phyloP scores from a whole-genome alignment of 192 early-diverging fungal genomes.

The Rhizoclosmatium globosum region DNA sequence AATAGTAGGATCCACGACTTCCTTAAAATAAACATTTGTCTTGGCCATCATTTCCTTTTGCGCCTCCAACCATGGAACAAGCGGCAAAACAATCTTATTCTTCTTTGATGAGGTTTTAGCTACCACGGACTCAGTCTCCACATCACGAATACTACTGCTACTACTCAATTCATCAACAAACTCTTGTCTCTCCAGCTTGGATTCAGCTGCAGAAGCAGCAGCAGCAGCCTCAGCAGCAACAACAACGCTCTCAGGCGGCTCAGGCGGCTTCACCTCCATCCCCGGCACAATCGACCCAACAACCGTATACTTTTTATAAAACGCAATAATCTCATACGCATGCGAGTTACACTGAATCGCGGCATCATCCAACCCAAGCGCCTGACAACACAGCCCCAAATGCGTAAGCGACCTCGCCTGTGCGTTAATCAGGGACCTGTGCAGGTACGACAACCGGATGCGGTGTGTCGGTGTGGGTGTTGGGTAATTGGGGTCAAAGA shows the following conservation, averaged over 20 bases:
- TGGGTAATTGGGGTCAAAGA: constrained; percentile 14
- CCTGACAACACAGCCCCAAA: constrained; percentile 55
- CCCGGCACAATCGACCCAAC: neutral
- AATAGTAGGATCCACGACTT: constrained; percentile 9
- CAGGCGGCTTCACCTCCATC: neutral
- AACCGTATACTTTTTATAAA: constrained; percentile 5
- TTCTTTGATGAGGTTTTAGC: neutral
- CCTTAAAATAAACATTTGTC: neutral
- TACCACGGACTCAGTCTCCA: too few relatives aligned
- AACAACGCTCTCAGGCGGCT: neutral
- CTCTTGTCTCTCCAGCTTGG: neutral
- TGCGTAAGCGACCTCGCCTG: constrained; percentile 58
- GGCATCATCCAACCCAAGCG: constrained; percentile 52
- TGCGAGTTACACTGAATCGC: constrained; percentile 46
- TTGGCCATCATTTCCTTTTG: constrained; percentile 15
- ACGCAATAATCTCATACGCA: constrained; percentile 27
- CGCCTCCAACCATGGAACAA: neutral
- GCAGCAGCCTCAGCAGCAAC: neutral
- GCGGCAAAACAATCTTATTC: neutral
- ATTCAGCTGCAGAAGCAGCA: neutral
- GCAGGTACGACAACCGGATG: constrained; percentile 60
- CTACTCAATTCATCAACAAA: neutral
- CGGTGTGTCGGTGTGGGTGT: constrained; percentile 7
- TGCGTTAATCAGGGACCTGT: constrained; percentile 56
- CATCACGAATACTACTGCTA: neutral